Evolutionary conservation across 192 early-diverging fungal genomes (phyloP), one percentile per base, ranked within the genome.

Genomic region (Entomortierella chlamydospora): DNA sequence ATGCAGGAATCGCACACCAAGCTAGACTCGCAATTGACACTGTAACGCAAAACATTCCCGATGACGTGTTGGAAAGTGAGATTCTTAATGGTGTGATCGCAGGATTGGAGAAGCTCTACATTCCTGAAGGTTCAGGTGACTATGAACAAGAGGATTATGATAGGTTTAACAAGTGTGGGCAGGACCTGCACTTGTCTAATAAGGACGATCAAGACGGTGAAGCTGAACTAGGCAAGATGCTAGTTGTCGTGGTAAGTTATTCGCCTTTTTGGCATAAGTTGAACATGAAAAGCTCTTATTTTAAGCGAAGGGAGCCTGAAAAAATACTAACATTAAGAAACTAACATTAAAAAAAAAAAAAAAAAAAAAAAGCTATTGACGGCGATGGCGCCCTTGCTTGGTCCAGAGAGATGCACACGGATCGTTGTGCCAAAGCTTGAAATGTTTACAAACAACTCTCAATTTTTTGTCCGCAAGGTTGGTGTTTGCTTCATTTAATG

Each of bases 361-460:
- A n/a, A n/a, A n/a, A n/a, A n/a, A n/a, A n/a, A n/a, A n/a, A n/a
- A 89, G 88, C 63, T 90, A 13, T 74, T 90, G 18, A 82, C 88
- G 18, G 68, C 85, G 2, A 57, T 87, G 50, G 83, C 87, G 11
- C 33, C 58, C 20, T 61, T 85, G 15, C 72, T 90, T 39, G 88
- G 88, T 42, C 65, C 83, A 12, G 83, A 87, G 37, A 63, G 74
- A 52, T 86, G 82, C 41, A 70, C 73, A 20, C 61, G 76, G 12
- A 62, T 79, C 51, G 82, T 83, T 64, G 42, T 90, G 15, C 87
- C 87, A 0, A 86, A 83, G 61, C 72, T 90, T 20, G 84, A 90
- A 49, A 64, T 70, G 53, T 66, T 88, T 65, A 63, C 81, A 2
- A 64, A 57, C 18, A 83, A 85, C 30, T 81, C 69, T 26, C 81